These are phyloP conservation scores for Lepiota brunneoincarnata DNA, from an alignment of 768 basidiomycete species.

Conservation along the genomic window DNA sequence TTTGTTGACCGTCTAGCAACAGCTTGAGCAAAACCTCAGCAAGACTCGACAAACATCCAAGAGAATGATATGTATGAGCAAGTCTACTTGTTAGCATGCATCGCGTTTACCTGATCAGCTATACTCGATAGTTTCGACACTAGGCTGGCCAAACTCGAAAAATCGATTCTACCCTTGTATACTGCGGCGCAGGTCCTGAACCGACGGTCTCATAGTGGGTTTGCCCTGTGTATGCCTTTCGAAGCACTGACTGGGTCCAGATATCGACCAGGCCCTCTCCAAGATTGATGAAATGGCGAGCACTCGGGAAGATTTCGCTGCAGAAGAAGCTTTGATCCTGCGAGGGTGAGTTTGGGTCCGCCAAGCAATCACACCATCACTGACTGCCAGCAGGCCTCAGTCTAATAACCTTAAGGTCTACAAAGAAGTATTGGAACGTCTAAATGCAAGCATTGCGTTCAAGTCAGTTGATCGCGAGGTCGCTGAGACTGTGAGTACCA, in stretches of 20 bases:
- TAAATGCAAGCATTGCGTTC: constrained; percentile 80
- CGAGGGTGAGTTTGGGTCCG: constrained; percentile 53
- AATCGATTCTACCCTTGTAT: constrained; percentile 82
- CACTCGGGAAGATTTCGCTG: constrained; percentile 71
- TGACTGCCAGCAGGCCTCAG: constrained; percentile 54
- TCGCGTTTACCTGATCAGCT: constrained; percentile 46
- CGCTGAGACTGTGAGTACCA: constrained; percentile 46
- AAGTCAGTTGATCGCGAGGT: constrained; percentile 56
- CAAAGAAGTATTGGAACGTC: constrained; percentile 68
- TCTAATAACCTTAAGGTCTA: constrained; percentile 62
- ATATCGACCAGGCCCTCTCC: constrained; percentile 74
- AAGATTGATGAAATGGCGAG: constrained; percentile 81
- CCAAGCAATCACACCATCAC: background rate
- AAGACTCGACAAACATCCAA: constrained; percentile 85
- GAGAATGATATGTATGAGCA: constrained; percentile 73
- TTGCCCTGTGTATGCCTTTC: background rate
- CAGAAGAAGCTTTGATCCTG: constrained; percentile 75
- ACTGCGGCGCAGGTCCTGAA: constrained; percentile 75
- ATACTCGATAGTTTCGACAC: constrained; percentile 84
- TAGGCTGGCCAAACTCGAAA: constrained; percentile 78
- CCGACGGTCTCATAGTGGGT: constrained; percentile 67
- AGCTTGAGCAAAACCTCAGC: constrained; percentile 87
- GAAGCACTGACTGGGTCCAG: constrained; percentile 30
- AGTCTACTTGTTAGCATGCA: background rate
- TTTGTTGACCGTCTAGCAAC: background rate